Percentiles rank a stretch among this genome's conserved stretches.
Evolutionary conservation across 2,329 filamentous ascomycete species (phyloP).

Genomic region (Phialemonium atrogriseum): DNA sequence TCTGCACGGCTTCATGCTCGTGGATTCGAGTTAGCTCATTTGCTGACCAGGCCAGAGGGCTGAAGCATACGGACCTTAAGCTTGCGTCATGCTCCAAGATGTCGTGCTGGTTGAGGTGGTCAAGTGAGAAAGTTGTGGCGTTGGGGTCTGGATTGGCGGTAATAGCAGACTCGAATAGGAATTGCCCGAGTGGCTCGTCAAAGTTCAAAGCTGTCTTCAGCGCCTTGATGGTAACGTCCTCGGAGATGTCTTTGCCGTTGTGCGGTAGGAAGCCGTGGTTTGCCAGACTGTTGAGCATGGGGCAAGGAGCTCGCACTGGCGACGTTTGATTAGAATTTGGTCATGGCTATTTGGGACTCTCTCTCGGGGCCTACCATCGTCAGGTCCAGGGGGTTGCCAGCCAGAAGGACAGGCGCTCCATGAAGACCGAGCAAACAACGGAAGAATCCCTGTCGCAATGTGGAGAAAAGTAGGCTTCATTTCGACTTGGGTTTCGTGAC

Average conservation of each 20-base stretch:
- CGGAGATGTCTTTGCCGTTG: constrained; percentile 32
- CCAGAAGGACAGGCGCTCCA: no score
- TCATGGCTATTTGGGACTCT: not conserved
- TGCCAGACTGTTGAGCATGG: constrained; percentile 43
- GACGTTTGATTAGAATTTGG: not conserved
- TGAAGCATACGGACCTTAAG: constrained; percentile 20
- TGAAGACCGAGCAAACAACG: no score
- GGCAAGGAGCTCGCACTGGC: constrained; percentile 33
- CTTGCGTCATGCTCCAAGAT: constrained; percentile 41
- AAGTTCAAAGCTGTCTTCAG: constrained; percentile 34
- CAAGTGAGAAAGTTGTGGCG: constrained; percentile 30
- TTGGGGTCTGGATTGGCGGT: constrained; percentile 33
- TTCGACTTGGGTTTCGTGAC: no score
- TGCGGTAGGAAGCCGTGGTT: constrained; percentile 41
- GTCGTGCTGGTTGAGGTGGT: constrained; percentile 36
- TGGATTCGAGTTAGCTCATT: not conserved
- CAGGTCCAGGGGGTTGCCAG: not conserved
- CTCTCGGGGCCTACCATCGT: not conserved
- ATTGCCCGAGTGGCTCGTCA: constrained; percentile 23
- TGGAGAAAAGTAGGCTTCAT: no score
- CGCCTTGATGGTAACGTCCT: constrained; percentile 26
- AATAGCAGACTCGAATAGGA: constrained; percentile 36
- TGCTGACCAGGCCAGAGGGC: not conserved
- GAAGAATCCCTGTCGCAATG: no score
- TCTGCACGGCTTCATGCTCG: constrained; percentile 7